These are phyloP conservation scores for Porpolomopsis calyptriformis DNA, from an alignment of 768 basidiomycete species.

Conservation along the genomic window DNA sequence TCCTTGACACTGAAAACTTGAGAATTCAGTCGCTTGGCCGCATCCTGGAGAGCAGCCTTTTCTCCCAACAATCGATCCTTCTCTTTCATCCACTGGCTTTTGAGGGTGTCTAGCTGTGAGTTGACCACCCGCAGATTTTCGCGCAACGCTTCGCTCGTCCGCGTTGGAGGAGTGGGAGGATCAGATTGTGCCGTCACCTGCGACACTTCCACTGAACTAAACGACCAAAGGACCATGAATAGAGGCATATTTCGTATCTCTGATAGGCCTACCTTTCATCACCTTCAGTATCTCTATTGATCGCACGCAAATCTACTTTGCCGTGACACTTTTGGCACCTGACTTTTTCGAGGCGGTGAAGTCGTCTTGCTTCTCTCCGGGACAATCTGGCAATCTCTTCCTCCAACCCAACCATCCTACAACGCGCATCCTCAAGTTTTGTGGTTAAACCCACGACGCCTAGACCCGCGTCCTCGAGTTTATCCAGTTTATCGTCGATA, in stretches of 20 bases:
- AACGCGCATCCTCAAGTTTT: slow-evolving; percentile 62
- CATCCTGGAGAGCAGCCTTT: slow-evolving; percentile 62
- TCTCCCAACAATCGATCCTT: slow-evolving; percentile 53
- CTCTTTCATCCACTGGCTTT: slow-evolving; percentile 61
- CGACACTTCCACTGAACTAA: slow-evolving; percentile 46
- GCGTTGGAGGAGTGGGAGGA: slow-evolving; percentile 59
- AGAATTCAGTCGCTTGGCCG: slow-evolving; percentile 52
- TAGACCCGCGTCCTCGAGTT: slow-evolving; percentile 70
- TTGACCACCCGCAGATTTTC: slow-evolving; percentile 53
- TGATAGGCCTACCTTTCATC: slow-evolving; percentile 59
- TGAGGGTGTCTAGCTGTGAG: slow-evolving; percentile 50
- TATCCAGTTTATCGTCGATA: slow-evolving; percentile 82
- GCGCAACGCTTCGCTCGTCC: slow-evolving; percentile 54
- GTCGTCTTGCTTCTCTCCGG: slow-evolving; percentile 60
- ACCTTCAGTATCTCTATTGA: slow-evolving; percentile 29
- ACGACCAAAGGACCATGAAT: background rate
- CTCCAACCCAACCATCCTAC: slow-evolving; percentile 45
- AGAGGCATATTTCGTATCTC: background rate
- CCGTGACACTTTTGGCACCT: slow-evolving; percentile 62
- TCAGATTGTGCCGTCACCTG: slow-evolving; percentile 38
- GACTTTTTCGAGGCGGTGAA: slow-evolving; percentile 46
- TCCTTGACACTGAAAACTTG: slow-evolving; percentile 51
- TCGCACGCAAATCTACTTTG: slow-evolving; percentile 43
- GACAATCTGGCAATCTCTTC: slow-evolving; percentile 57
- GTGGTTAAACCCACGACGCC: slow-evolving; percentile 61